A percentile compares a stretch with the other conserved stretches of the same genome.
Evolutionary conservation across 192 early-diverging fungal species (phyloP).

Genomic region (Diversispora eburnea): DNA sequence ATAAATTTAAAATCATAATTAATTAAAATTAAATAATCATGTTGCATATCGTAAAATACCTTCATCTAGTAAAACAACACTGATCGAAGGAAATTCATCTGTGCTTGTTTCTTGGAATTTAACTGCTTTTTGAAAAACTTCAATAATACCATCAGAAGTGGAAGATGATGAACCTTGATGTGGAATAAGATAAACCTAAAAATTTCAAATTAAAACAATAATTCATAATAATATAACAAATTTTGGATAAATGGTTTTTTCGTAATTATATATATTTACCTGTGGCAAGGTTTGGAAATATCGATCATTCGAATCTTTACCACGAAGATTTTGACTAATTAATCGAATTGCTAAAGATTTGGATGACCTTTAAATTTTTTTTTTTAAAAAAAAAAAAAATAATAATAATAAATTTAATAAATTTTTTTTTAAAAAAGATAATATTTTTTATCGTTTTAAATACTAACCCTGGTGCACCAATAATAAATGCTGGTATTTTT

Average conservation of each 20-base stretch:
- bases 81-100: background rate
- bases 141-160: background rate
- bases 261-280: background rate
- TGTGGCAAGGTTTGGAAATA: background rate
- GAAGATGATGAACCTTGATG: conserved; percentile 1
- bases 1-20: too few relatives aligned
- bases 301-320: background rate
- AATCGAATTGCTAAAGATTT: background rate
- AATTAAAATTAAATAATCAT: too few relatives aligned
- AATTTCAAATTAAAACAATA: background rate
- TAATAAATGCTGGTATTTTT: background rate
- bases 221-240: background rate
- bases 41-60: too few relatives aligned
- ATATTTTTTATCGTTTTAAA: background rate
- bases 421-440: background rate
- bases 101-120: background rate
- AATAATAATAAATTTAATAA: background rate
- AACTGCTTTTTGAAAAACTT: background rate
- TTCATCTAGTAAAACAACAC: background rate
- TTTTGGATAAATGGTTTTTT: background rate
- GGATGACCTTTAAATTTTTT: background rate
- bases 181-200: background rate
- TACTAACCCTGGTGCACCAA: background rate
- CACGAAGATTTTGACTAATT: background rate
- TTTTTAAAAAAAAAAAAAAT: background rate